Evolutionary conservation across 257 asterid species (phyloP).

Genomic region (Solanum clarkiae): DNA sequence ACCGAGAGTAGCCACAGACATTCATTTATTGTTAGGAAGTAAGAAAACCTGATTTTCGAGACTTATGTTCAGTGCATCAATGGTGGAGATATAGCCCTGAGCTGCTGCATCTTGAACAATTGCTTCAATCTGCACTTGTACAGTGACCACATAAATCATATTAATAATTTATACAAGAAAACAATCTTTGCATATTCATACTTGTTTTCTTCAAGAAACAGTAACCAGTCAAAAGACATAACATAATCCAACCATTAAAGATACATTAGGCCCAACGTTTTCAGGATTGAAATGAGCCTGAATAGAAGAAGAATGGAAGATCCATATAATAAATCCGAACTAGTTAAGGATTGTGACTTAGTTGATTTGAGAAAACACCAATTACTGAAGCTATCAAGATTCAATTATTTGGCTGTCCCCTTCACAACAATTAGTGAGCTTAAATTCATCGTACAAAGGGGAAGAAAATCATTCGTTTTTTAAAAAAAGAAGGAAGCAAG

Average conservation of each 20-base stretch:
- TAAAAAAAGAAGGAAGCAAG: not conserved
- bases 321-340: not conserved
- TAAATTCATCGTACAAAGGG: not conserved
- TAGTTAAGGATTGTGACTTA: not conserved
- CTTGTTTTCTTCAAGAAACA: not conserved
- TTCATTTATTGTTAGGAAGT: not conserved
- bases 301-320: not conserved
- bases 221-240: not conserved
- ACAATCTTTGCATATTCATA: not conserved
- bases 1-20: not conserved
- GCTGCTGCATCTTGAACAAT: slow-evolving; percentile 68
- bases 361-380: not conserved
- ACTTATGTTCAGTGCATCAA: slow-evolving; percentile 46
- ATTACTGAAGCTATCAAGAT: not conserved
- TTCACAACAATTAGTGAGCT: not conserved
- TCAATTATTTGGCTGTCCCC: not conserved
- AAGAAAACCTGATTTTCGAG: slow-evolving; percentile 56
- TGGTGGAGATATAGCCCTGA: slow-evolving; percentile 55
- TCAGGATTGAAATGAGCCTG: not conserved
- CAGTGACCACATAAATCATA: not conserved
- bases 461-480: not conserved
- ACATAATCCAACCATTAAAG: not conserved
- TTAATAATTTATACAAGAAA: not conserved
- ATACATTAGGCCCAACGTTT: not conserved
- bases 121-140: slow-evolving; percentile 55